Conservation (phyloP, 495 filamentous ascomycete species). For the Penicillium cataractarum region DNA sequence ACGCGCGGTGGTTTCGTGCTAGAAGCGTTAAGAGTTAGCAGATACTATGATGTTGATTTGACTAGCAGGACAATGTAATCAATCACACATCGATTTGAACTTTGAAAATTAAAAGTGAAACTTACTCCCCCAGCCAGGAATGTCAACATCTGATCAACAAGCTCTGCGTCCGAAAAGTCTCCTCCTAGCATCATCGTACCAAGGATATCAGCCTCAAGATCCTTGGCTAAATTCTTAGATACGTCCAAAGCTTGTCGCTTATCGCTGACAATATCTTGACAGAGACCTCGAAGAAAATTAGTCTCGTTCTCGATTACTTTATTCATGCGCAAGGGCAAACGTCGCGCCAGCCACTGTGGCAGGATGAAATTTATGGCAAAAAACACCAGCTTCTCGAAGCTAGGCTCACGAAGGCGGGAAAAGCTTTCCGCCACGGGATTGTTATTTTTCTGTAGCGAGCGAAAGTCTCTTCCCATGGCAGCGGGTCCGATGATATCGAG, state of each 20-base stretch:
- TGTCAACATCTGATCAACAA: conserved; percentile 59
- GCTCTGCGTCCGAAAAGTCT: conserved; percentile 54
- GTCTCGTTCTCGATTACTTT: conserved; percentile 58
- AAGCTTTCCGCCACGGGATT: conserved; percentile 73
- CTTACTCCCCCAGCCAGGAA: conserved; percentile 52
- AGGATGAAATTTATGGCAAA: conserved; percentile 27
- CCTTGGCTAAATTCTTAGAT: background rate
- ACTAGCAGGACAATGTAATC: background rate
- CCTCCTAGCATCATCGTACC: conserved; percentile 52
- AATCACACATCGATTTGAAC: background rate
- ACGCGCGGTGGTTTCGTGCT: conserved; percentile 58
- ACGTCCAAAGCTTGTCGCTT: conserved; percentile 59
- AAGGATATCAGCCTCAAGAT: conserved; percentile 65
- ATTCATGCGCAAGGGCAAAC: conserved; percentile 70
- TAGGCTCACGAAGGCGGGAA: conserved; percentile 53
- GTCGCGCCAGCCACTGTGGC: conserved; percentile 49
- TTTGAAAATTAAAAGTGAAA: conserved; percentile 17
- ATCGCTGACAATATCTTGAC: conserved; percentile 66
- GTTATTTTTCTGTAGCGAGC: conserved; percentile 63
- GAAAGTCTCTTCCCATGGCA: conserved; percentile 80
- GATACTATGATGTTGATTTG: background rate
- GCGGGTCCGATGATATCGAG: conserved; percentile 87
- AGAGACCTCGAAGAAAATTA: conserved; percentile 60
- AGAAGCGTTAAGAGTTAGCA: background rate
- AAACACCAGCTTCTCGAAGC: conserved; percentile 37